Conservation (phyloP, 129 eudicot species). For the Pseudognaphalium luteoalbum region DNA sequence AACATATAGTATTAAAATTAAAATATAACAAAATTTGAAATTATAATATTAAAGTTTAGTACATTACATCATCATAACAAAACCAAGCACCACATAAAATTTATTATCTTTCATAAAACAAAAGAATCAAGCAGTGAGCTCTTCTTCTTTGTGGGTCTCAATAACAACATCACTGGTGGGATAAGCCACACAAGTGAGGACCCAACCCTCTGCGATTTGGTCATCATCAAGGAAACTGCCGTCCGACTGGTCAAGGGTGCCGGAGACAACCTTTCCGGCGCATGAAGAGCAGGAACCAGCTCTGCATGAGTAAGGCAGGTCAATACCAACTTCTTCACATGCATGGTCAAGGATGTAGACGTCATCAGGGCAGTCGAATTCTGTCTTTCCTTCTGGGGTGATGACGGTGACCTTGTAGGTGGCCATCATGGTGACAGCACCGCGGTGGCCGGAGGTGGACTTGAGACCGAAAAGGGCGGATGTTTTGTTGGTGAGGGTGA, state of each 20-base stretch:
- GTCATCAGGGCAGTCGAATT: conserved; percentile 50
- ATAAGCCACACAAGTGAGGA: conserved; percentile 74
- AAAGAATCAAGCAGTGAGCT: conserved; percentile 36
- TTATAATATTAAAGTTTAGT: not conserved
- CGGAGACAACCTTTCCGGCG: conserved; percentile 57
- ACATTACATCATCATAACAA: not conserved
- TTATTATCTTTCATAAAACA: not conserved
- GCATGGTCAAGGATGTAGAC: conserved; percentile 54
- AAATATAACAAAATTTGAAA: no score
- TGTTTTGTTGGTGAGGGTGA: conserved; percentile 22
- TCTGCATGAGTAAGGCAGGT: conserved; percentile 81
- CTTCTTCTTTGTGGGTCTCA: conserved; percentile 91
- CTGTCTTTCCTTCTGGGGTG: conserved; percentile 59
- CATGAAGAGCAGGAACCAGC: conserved; percentile 90
- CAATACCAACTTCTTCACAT: conserved; percentile 55
- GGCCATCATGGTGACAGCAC: conserved; percentile 55
- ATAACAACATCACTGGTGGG: conserved; percentile 54
- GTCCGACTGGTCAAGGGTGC: conserved; percentile 64
- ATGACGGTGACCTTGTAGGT: conserved; percentile 59
- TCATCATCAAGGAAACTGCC: conserved; percentile 59
- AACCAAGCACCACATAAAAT: not conserved
- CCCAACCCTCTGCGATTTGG: conserved; percentile 59
- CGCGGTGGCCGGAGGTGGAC: conserved; percentile 13
- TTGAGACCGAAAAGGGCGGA: conserved; percentile 39
- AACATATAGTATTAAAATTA: not conserved